Conservation (phyloP, 768 basidiomycete species). For the Podaxis sp. region DNA sequence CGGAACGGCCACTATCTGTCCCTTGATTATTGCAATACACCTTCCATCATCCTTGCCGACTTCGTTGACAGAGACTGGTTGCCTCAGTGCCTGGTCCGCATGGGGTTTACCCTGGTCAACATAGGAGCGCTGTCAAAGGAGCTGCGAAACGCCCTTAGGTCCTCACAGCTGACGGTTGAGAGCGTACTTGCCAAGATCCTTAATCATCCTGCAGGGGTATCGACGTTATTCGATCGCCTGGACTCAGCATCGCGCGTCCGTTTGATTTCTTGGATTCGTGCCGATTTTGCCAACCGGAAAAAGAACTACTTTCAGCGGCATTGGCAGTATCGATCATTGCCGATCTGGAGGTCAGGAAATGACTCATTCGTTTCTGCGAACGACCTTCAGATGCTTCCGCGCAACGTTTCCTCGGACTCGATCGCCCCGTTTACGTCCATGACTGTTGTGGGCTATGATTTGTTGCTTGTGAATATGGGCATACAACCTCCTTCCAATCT, state of each 20-base stretch:
- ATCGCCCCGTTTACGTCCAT: slow-evolving; percentile 4
- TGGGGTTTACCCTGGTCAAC: slow-evolving; percentile 12
- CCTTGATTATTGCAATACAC: slow-evolving; percentile 23
- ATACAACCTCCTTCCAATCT: background rate
- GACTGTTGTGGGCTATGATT: background rate
- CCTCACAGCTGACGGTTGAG: background rate
- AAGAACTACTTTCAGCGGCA: background rate
- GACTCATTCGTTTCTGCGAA: slow-evolving; percentile 1
- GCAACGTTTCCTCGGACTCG: background rate
- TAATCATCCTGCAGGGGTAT: background rate
- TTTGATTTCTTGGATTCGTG: background rate
- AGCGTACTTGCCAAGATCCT: background rate
- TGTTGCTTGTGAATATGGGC: background rate
- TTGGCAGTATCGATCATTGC: background rate
- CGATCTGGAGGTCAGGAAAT: background rate
- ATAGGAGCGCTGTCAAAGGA: slow-evolving; percentile 14
- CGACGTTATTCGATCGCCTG: background rate
- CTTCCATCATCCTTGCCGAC: slow-evolving; percentile 21
- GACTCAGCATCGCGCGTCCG: background rate
- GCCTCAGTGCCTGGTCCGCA: slow-evolving; percentile 26
- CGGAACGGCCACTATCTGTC: slow-evolving; percentile 24
- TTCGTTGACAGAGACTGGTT: slow-evolving; percentile 14
- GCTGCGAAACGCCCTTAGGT: slow-evolving; percentile 1
- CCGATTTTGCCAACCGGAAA: background rate
- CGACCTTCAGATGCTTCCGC: slow-evolving; percentile 6